phyloP scores from a whole-genome alignment of 345 rosid species.

The Brassica cretica region DNA sequence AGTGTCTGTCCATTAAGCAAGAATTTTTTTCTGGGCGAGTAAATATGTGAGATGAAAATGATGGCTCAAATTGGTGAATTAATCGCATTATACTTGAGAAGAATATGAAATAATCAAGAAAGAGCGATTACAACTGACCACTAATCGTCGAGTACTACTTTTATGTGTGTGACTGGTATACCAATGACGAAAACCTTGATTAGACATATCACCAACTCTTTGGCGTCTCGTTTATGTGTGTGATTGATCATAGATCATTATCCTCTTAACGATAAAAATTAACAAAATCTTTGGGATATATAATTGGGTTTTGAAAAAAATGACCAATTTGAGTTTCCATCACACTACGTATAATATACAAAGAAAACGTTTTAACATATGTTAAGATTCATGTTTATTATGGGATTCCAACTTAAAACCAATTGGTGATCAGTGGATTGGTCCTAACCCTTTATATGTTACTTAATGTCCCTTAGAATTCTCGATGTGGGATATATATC shows the following conservation, averaged over 20 bases:
- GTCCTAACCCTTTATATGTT: too few species aligned
- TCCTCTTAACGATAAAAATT: background rate
- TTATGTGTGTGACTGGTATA: background rate
- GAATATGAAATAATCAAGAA: background rate
- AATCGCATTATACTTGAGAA: background rate
- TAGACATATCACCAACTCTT: conserved; percentile 30
- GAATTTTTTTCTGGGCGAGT: background rate
- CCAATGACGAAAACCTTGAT: conserved; percentile 14
- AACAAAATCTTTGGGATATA: background rate
- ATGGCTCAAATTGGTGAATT: background rate
- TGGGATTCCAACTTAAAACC: too few species aligned
- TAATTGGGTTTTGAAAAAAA: background rate
- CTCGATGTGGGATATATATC: too few species aligned
- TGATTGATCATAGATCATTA: conserved; percentile 1
- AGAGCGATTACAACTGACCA: background rate
- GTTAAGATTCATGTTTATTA: too few species aligned
- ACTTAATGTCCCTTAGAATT: too few species aligned
- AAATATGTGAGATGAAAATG: background rate
- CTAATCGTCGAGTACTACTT: background rate
- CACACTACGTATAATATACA: background rate
- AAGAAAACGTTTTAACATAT: background rate
- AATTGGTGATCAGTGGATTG: too few species aligned
- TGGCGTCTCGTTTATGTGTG: conserved; percentile 2
- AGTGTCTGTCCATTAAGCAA: background rate
- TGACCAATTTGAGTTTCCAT: background rate